Percentiles rank a stretch among this genome's conserved stretches.
These are phyloP conservation scores for Solanum infundibuliforme DNA, from an alignment of 257 asterid species.

Conservation along the genomic window DNA sequence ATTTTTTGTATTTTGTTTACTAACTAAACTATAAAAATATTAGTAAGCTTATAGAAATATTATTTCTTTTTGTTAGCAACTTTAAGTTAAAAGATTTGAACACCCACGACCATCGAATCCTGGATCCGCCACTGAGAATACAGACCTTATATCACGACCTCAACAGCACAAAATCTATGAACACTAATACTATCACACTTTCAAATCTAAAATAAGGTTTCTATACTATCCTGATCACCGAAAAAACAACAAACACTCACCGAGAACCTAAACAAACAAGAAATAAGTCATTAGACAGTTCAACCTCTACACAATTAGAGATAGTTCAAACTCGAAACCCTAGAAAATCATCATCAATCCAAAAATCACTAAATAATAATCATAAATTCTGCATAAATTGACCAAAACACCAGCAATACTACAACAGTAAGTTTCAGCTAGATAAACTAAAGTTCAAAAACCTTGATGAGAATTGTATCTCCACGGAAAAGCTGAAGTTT, in stretches of 20 bases:
- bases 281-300: background rate
- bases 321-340: background rate
- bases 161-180: background rate
- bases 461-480: conserved; percentile 72
- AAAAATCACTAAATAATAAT: background rate
- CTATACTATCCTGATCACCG: background rate
- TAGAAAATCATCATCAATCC: background rate
- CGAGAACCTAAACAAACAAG: background rate
- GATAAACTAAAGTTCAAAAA: background rate
- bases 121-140: background rate
- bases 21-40: background rate
- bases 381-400: background rate
- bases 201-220: background rate
- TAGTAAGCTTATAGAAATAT: background rate
- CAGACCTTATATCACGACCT: background rate
- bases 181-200: background rate
- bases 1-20: background rate
- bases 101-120: background rate
- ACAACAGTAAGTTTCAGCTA: background rate
- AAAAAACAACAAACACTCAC: background rate
- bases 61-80: background rate
- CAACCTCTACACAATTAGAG: background rate
- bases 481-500: conserved; percentile 86
- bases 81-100: background rate
- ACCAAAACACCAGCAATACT: background rate